A percentile compares a stretch with the other conserved stretches of the same genome.
Conservation (phyloP, 495 filamentous ascomycete species). For the Oleoguttula mirabilis region DNA sequence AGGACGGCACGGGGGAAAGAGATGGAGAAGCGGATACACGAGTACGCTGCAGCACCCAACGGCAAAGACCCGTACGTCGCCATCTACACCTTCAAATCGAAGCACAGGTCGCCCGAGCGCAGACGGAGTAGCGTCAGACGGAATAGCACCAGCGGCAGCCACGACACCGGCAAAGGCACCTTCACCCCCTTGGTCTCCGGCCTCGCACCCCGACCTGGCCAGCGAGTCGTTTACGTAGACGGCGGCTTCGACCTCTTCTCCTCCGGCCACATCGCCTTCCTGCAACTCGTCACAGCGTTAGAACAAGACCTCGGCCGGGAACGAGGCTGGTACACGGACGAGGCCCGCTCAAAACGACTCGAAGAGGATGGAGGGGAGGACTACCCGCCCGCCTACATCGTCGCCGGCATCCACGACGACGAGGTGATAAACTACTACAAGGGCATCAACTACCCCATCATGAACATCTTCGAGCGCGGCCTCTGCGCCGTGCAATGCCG, state of each 20-base stretch:
- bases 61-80: constrained; percentile 14
- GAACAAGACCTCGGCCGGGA: constrained; percentile 55
- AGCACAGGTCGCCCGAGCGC: neutral
- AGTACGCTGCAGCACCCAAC: constrained; percentile 41
- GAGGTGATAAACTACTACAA: constrained; percentile 90
- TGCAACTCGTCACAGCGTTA: constrained; percentile 55
- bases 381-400: constrained; percentile 69
- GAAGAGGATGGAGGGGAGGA: constrained; percentile 50
- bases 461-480: constrained; percentile 95
- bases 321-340: constrained; percentile 61
- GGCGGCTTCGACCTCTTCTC: constrained; percentile 97
- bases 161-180: constrained; percentile 39
- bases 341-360: constrained; percentile 46
- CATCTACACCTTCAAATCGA: constrained; percentile 6
- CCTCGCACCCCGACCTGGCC: constrained; percentile 52
- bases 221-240: constrained; percentile 86
- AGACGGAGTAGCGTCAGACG: constrained; percentile 22
- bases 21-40: constrained; percentile 57
- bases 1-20: constrained; percentile 44
- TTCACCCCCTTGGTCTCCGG: constrained; percentile 59
- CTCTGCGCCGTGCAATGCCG: constrained; percentile 91
- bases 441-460: constrained; percentile 95
- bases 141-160: constrained; percentile 20
- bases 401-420: constrained; percentile 90
- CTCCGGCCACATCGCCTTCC: constrained; percentile 89